Conservation (phyloP, 441 rosid genomes). For the Omphalea diandra region DNA sequence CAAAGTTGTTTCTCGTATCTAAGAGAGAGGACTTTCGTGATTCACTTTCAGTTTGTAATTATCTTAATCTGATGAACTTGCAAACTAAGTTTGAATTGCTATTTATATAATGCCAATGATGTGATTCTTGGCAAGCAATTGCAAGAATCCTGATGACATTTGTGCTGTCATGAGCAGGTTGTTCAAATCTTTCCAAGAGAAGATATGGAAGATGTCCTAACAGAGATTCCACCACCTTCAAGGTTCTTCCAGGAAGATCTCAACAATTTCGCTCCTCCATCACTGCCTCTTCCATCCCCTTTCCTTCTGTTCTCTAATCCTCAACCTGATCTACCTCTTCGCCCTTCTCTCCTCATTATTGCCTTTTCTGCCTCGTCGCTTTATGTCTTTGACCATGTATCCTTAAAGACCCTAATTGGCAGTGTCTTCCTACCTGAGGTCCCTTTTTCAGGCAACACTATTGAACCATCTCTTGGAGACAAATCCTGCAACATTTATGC, state of each 20-base stretch:
- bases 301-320: constrained; percentile 60
- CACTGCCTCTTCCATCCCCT: constrained; percentile 61
- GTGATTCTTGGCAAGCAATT: neutral
- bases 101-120: neutral
- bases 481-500: constrained; percentile 82
- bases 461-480: constrained; percentile 65
- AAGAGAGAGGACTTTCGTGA: neutral
- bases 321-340: constrained; percentile 51
- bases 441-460: constrained; percentile 60
- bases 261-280: constrained; percentile 63
- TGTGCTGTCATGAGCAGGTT: constrained; percentile 26
- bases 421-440: constrained; percentile 79
- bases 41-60: neutral
- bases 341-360: constrained; percentile 68
- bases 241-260: constrained; percentile 96
- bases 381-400: constrained; percentile 47
- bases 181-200: constrained; percentile 19
- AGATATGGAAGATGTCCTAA: constrained; percentile 87
- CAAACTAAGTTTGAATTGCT: neutral
- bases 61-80: neutral
- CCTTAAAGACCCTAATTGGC: constrained; percentile 67
- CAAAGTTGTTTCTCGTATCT: neutral
- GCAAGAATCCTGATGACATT: constrained; percentile 15
- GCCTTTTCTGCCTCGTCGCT: constrained; percentile 72
- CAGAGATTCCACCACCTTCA: constrained; percentile 94